Evolutionary conservation across 2,329 filamentous ascomycete genomes (phyloP), one percentile per base, ranked within the genome.

Genomic region (Colletotrichum sp.): DNA sequence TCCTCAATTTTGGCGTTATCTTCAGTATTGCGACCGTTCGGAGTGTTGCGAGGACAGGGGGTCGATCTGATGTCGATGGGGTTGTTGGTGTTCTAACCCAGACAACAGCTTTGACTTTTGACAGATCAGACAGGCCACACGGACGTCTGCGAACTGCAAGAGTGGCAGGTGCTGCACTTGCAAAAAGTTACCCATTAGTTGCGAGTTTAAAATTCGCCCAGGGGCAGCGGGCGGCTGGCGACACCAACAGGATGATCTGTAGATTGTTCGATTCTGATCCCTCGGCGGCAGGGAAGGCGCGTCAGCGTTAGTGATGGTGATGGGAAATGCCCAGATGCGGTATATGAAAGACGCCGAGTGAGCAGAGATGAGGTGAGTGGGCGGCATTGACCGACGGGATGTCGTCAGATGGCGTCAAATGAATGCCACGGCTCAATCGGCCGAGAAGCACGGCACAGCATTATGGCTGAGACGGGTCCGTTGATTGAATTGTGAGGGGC

Each of bases 401-500:
- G 34, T 58, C 57, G 57, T 65, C 64, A 67, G 57, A 73, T 61
- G 24, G 28, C 63, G 48, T 74, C 67, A 61, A 36, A 58, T 68
- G 63, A 67, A 72, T 75, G 55, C 63, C 69, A 67, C 70, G 73
- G 64, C 52, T 64, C 32, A 26, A 68, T 68, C 73, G 70, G 70
- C 73, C 70, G 73, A 68, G 64, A 73, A 30, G 43, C 43, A 64
- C 64, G 70, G 57, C 70, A 73, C 8, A 36, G 58, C 34, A 57
- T 60, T 60, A 36, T 68, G 69, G 32, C 73, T 68, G 69, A 75
- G 63, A 75, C 69, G 43, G 61, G 18, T n/a, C 26, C 32, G 57
- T 24, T 55, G 43, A 58, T 73, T 61, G 48, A 65, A 32, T 12
- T 18, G 32, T 32, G 64, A 21, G 70, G 64, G 70, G 64, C 34